Percentiles rank a stretch among this genome's conserved stretches.
phyloP scores from a whole-genome alignment of 2,329 filamentous ascomycete genomes.

The Onygenales sp. region DNA sequence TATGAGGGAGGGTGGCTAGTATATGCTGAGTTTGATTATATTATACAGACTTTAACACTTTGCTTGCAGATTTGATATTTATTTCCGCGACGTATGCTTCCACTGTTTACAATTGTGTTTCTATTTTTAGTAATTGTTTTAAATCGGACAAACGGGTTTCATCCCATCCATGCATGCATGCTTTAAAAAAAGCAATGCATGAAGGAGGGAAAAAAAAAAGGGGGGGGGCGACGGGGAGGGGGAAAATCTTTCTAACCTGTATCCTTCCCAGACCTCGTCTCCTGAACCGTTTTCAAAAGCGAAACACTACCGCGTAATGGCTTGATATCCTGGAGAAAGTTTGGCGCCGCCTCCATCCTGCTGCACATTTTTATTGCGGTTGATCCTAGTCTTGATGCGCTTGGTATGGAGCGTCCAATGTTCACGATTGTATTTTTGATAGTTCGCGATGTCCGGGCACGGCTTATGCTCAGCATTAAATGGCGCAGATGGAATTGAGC shows the following conservation, averaged over 20 bases:
- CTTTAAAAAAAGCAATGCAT: background rate
- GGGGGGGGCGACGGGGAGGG: background rate
- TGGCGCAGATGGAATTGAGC: too few species aligned
- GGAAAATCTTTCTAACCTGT: constrained; percentile 25
- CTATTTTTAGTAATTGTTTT: too few species aligned
- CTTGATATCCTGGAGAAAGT: constrained; percentile 15
- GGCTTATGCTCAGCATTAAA: too few species aligned
- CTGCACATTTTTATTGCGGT: background rate
- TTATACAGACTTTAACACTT: constrained; percentile 31
- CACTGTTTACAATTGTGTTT: constrained; percentile 15
- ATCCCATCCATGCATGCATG: background rate
- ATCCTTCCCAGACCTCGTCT: constrained; percentile 30
- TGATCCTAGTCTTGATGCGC: background rate
- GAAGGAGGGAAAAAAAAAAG: background rate
- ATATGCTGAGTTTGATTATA: background rate
- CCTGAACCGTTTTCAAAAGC: constrained; percentile 35
- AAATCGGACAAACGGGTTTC: too few species aligned
- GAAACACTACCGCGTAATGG: constrained; percentile 27
- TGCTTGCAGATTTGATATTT: constrained; percentile 33
- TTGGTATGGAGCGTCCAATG: too few species aligned
- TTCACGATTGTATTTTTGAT: too few species aligned
- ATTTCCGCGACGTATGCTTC: constrained; percentile 37
- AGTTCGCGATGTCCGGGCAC: too few species aligned
- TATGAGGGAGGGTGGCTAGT: background rate
- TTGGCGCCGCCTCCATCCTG: background rate